Base-by-base conservation (phyloP, 2,329 filamentous ascomycete genomes). In the Coniochaeta sp. region DNA sequence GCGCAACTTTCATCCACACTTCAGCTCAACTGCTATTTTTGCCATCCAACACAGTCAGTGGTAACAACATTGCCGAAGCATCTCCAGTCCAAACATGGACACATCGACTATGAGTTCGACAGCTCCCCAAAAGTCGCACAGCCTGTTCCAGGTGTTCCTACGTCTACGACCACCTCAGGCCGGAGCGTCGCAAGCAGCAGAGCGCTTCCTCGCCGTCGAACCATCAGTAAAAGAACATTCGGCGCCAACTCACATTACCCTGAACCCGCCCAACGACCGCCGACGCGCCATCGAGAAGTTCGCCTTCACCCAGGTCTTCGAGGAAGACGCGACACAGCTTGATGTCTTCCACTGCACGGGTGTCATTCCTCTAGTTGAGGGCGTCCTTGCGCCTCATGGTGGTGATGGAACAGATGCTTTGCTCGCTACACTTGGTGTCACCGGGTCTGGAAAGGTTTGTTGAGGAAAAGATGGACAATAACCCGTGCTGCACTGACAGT, bases 251-350 rank as follows among this genome's bases (percentile, higher is more conserved):
- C 85, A 90, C 63, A 86, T 91, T 57, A 89, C 84, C 0, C 68
- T 91, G 14, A 88, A 89, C 59, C 91, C 91, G 1, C 88, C 90
- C 2, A 87, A 84, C 56, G 92, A 96, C 55, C 81, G 92, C 52
- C 89, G 92, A 59, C 83, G 91, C 45, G 91, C 91, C 1, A 83
- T 96, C 31, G 94, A 99, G 68, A 90, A 87, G 65, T 99, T 97
- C 65, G 89, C 86, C 1, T 99, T 99, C 64, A 99, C 94, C 0
- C 83, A 83, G 56, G 91, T 99, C 1, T 96, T 97, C 60, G 87
- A 95, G 60, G 91, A 97, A 64, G 78, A 87, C 61, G 85, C 90
- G 1, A 82, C 81, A 6, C 94, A 99, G 65, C 74, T 94, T 26
- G 90, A 96, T 62, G 71, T 99, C 9, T 96, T 99, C 64, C 79